Evolutionary conservation across 768 basidiomycete species (phyloP), one percentile per base, ranked within the genome.

Genomic region (Collybia sordida): DNA sequence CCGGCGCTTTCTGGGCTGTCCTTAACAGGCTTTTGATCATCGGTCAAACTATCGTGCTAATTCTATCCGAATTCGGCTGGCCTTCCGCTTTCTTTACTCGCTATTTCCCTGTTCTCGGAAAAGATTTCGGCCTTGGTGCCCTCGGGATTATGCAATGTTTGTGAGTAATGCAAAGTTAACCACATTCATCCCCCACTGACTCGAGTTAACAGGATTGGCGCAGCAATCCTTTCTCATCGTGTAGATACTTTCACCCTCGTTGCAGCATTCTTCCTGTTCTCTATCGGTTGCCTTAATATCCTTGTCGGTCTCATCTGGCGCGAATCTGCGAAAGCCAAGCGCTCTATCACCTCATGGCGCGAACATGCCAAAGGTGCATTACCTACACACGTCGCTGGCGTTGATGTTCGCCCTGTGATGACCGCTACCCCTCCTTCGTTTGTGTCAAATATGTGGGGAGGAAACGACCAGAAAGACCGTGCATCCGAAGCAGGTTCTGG

Each of bases 1-100:
- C 90, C 17, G 93, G 93, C 22, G 80, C 82, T 7, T 96, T 97
- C 71, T 97, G 93, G 90, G 89, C 90, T 4, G 84, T 96, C 53
- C 72, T 95, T 54, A 91, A 92, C 68, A 78, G 90, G 52, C 77
- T 96, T 49, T 80, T 96, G 66, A 91, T 96, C 66, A 82, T 93
- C 53, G 85, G 89, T 67, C 89, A 94, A 72, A 80, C 86, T 52
- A 65, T 93, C 59, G 74, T 92, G 25, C 83, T 96, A 60, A 68
- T 93, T 53, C 67, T 93, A 50, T 88, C 93, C 49, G 94, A 97
- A 68, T 54, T 93, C 51, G 84, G 88, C 54, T 89, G 90, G 80
- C 91, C 91, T 9, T 67, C 79, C 6, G 63, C 72, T 24, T 89
- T 93, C 75, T 96, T 96, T 69, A 77, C 83, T 63, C 81, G 80